A percentile compares a stretch with the other conserved stretches of the same genome.
phyloP scores from a whole-genome alignment of 1,284 basidiomycete genomes.

The Clitocybe nebularis region DNA sequence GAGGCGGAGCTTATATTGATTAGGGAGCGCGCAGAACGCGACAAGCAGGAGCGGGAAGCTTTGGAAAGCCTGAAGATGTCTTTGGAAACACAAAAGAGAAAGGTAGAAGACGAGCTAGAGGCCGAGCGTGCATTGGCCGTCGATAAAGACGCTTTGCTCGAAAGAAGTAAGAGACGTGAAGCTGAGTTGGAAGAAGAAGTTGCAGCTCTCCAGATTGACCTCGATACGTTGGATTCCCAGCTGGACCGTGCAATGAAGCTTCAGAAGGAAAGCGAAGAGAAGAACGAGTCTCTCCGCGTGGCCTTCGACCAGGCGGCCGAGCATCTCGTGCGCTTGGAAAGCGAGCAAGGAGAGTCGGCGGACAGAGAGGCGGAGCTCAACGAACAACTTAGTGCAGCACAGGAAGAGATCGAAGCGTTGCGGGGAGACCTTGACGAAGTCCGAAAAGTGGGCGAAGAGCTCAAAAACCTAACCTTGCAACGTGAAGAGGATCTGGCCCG shows the following conservation, averaged over 20 bases:
- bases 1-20: slow-evolving; percentile 81
- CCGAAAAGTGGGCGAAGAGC: slow-evolving; percentile 65
- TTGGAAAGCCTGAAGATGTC: slow-evolving; percentile 77
- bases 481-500: slow-evolving; percentile 80
- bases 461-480: slow-evolving; percentile 67
- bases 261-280: slow-evolving; percentile 77
- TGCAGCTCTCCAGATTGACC: slow-evolving; percentile 73
- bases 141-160: slow-evolving; percentile 86
- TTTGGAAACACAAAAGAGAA: slow-evolving; percentile 78
- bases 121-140: slow-evolving; percentile 77
- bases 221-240: slow-evolving; percentile 84
- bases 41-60: slow-evolving; percentile 75
- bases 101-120: slow-evolving; percentile 78
- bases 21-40: slow-evolving; percentile 84
- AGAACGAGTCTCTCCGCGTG: slow-evolving; percentile 64
- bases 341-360: slow-evolving; percentile 69
- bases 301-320: slow-evolving; percentile 83
- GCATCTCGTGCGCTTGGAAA: slow-evolving; percentile 77
- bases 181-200: slow-evolving; percentile 85
- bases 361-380: slow-evolving; percentile 56
- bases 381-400: slow-evolving; percentile 53
- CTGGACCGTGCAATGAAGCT: slow-evolving; percentile 77
- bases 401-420: slow-evolving; percentile 57
- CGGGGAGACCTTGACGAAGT: slow-evolving; percentile 58
- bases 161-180: slow-evolving; percentile 83